Evolutionary conservation across 2,329 filamentous ascomycete species (phyloP), one percentile per base, ranked within the genome.

Genomic region (Arachnomyces sp.): DNA sequence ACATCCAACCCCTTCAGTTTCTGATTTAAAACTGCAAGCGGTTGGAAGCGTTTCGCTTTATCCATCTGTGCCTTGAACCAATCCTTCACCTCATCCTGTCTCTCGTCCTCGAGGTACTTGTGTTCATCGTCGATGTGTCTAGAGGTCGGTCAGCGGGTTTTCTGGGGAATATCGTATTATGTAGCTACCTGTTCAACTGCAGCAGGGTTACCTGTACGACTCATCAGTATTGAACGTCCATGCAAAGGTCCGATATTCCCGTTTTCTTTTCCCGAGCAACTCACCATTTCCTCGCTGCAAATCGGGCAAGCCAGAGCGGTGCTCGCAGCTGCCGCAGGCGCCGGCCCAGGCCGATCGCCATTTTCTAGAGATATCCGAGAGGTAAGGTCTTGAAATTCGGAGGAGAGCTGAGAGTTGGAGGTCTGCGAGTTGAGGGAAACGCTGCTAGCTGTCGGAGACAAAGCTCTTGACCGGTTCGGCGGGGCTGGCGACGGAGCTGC

Each of bases 61-160:
- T 84, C 75, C 64, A 95, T 89, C 64, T 94, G 89, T 57, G 86
- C 84, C 68, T 93, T 86, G 66, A 95, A 94, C 89, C 89, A 95
- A 31, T 88, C 90, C 68, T 93, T 93, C 53, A 94, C 88, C 64
- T 95, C 87, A 62, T 94, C 86, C 58, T 94, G 89, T 57, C 88
- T 82, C 45, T 87, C 76, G 48, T 85, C 84, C 58, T 93, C 84
- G 11, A 95, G 76, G 56, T 94, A 89, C 60, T 89, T 84, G 66
- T 95, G 89, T 47, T 72, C 79, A 59, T 95, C 89, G 67, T 95
- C 89, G 56, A 95, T 73, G 63, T 86, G 82, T 61, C 81, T 81
- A 49, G 28, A 13, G 16, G 18, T 16, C 15, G 14, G 31, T 39
- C 15, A n/a, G 18, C 31, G 31, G 31, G 18, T 34, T 28, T 36